Evolutionary conservation across 2,329 filamentous ascomycete genomes (phyloP).

Genomic region (Lasiodiplodia sp.): DNA sequence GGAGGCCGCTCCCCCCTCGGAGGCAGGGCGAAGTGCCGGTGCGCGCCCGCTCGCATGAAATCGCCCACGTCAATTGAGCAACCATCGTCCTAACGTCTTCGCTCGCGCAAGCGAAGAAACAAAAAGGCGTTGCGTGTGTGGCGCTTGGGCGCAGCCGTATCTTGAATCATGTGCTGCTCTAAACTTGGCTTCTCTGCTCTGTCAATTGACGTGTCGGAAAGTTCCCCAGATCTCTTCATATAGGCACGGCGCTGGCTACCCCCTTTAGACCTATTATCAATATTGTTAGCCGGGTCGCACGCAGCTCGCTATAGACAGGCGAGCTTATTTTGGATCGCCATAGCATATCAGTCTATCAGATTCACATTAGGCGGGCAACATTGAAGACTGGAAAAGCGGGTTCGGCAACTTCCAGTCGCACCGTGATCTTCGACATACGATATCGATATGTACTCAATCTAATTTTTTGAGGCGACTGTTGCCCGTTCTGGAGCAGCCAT

Average conservation of each 20-base stretch:
- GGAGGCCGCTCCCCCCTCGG: background rate
- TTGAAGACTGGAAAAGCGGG: background rate
- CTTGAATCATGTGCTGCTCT: background rate
- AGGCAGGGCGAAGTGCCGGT: background rate
- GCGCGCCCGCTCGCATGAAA: slow-evolving; percentile 8
- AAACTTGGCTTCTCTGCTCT: background rate
- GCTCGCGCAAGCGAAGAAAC: background rate
- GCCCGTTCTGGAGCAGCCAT: background rate
- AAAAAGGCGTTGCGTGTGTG: background rate
- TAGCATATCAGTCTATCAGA: slow-evolving; percentile 18
- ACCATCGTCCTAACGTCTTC: background rate
- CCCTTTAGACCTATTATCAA: slow-evolving; percentile 23
- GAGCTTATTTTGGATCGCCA: slow-evolving; percentile 25
- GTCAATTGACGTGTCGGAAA: slow-evolving; percentile 11
- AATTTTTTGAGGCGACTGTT: background rate
- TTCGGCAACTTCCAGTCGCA: background rate
- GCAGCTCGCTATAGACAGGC: slow-evolving; percentile 16
- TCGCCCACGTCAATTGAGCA: background rate
- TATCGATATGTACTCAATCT: background rate
- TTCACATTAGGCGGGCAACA: slow-evolving; percentile 9
- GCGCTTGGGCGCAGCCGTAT: background rate
- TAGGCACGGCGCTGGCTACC: slow-evolving; percentile 22
- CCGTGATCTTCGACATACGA: background rate
- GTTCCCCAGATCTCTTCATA: slow-evolving; percentile 26
- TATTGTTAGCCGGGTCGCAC: slow-evolving; percentile 8